Evolutionary conservation across 2,329 filamentous ascomycete genomes (phyloP).

Genomic region (Fusarium continuum): DNA sequence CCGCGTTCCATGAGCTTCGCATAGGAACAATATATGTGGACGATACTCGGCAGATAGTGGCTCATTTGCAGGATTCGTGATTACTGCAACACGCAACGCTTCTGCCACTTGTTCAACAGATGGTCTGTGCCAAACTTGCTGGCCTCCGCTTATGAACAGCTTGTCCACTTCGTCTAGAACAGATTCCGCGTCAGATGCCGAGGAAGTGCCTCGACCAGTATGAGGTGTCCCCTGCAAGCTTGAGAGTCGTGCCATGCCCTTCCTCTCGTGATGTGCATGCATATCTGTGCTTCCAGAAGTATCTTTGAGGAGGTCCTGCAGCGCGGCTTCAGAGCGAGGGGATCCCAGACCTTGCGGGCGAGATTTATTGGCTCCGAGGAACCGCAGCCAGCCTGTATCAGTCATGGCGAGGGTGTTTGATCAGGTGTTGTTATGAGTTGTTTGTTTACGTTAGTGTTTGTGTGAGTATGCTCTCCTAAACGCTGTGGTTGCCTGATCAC

Average conservation of each 20-base stretch:
- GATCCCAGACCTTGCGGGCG: slow-evolving; percentile 35
- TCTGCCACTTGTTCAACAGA: slow-evolving; percentile 57
- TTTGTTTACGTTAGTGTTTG: background rate
- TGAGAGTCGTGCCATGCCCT: slow-evolving; percentile 13
- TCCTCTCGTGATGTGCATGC: background rate
- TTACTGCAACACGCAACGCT: slow-evolving; percentile 53
- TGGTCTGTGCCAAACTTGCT: slow-evolving; percentile 52
- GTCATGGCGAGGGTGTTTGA: slow-evolving; percentile 28
- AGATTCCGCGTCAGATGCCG: background rate
- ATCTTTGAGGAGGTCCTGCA: slow-evolving; percentile 25
- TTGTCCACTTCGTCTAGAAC: slow-evolving; percentile 24
- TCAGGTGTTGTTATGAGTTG: background rate
- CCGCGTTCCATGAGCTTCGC: slow-evolving; percentile 50
- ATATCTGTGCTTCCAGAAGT: slow-evolving; percentile 1
- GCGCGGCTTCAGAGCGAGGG: slow-evolving; percentile 35
- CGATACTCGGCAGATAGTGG: slow-evolving; percentile 55
- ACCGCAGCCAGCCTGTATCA: slow-evolving; percentile 39
- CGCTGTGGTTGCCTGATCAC: background rate
- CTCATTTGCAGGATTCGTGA: slow-evolving; percentile 48
- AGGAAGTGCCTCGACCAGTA: background rate
- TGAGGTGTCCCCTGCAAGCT: slow-evolving; percentile 24
- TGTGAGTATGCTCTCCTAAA: background rate
- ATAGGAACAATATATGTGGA: slow-evolving; percentile 51
- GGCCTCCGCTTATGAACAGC: slow-evolving; percentile 24
- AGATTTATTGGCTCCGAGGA: slow-evolving; percentile 37